Percentiles rank a stretch among this genome's conserved stretches.
Conservation (phyloP, 306 rosid species). For the Malus asiatica region DNA sequence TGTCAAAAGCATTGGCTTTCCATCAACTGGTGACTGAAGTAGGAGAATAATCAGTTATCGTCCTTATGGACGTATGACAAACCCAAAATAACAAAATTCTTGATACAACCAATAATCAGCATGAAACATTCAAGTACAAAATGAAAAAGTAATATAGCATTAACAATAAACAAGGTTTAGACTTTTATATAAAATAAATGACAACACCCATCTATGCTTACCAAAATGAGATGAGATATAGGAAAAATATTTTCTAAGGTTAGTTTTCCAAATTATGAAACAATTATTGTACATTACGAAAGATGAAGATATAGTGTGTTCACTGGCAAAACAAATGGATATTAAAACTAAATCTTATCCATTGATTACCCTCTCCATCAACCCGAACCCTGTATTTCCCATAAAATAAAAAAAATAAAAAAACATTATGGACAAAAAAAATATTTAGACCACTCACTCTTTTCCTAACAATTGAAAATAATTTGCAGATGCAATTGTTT, state of each 20-base stretch:
- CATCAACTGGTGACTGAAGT: slow-evolving; percentile 87
- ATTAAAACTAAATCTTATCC: neutral
- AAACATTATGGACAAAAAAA: neutral
- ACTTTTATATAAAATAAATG: neutral
- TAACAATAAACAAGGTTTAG: neutral
- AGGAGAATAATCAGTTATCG: slow-evolving; percentile 14
- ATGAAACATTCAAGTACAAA: neutral
- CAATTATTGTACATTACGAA: neutral
- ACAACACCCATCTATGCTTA: neutral
- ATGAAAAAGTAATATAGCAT: neutral
- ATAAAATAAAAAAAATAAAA: neutral
- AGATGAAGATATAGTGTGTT: neutral
- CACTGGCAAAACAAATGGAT: neutral
- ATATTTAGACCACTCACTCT: neutral
- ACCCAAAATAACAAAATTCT: slow-evolving; percentile 10
- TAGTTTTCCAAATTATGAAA: neutral
- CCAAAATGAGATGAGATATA: neutral
- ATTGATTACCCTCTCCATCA: neutral
- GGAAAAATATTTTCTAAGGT: neutral
- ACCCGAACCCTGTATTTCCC: too few relatives aligned
- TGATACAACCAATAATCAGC: neutral
- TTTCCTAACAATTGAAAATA: neutral
- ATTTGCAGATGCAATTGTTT: neutral
- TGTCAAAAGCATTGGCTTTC: slow-evolving; percentile 95
- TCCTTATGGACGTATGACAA: neutral